Conservation (phyloP, 2,329 filamentous ascomycete species). For the Sporothrix mexicana region DNA sequence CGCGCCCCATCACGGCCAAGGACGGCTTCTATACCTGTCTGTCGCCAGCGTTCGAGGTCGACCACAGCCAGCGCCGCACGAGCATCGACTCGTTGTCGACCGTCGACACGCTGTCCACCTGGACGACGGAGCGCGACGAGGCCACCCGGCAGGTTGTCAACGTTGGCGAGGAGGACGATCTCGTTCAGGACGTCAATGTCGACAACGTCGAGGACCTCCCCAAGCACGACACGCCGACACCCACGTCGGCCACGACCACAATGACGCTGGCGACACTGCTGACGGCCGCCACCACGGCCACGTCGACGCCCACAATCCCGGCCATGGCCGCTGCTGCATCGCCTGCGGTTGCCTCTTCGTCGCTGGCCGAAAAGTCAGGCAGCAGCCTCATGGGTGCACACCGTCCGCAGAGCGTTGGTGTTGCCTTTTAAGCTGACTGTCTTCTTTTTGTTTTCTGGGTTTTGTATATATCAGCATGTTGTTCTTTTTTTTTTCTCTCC, state of each 20-base stretch:
- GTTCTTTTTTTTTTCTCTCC: neutral
- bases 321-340: slow-evolving; percentile 14
- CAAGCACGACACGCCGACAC: slow-evolving; percentile 49
- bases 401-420: slow-evolving; percentile 52
- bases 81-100: slow-evolving; percentile 56
- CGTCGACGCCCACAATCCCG: slow-evolving; percentile 26
- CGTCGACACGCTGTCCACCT: slow-evolving; percentile 51
- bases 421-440: slow-evolving; percentile 49
- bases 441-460: neutral
- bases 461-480: neutral
- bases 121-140: slow-evolving; percentile 53
- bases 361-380: slow-evolving; percentile 20
- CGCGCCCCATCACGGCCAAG: slow-evolving; percentile 55
- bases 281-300: slow-evolving; percentile 22
- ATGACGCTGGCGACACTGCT: slow-evolving; percentile 42
- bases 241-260: slow-evolving; percentile 47
- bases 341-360: slow-evolving; percentile 13
- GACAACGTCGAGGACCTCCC: slow-evolving; percentile 44
- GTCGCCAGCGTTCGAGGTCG: slow-evolving; percentile 41
- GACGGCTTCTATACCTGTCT: slow-evolving; percentile 67
- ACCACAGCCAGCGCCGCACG: slow-evolving; percentile 33
- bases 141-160: slow-evolving; percentile 43
- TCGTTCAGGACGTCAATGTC: slow-evolving; percentile 42
- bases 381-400: slow-evolving; percentile 23
- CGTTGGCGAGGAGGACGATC: slow-evolving; percentile 44